phyloP scores from a whole-genome alignment of 108 stramenopile genomes.

The Discostella pseudostelligera region DNA sequence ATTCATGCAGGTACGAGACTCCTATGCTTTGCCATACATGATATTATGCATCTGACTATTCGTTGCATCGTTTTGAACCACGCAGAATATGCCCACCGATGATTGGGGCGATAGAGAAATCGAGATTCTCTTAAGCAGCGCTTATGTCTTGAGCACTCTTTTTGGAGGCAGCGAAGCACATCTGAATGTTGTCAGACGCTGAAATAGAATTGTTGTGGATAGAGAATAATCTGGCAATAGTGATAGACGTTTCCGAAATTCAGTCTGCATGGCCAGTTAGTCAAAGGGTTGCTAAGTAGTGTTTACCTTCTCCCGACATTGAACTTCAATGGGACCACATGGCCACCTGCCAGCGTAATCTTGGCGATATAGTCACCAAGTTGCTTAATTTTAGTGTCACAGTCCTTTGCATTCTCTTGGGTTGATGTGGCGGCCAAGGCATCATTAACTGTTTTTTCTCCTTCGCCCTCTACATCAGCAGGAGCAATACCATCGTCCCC shows the following conservation, averaged over 20 bases:
- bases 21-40: neutral
- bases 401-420: conserved; percentile 29
- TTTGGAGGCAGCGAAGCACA: conserved; percentile 88
- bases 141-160: conserved; percentile 78
- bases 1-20: conserved; percentile 80
- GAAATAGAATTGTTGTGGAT: neutral
- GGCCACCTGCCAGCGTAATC: conserved; percentile 66
- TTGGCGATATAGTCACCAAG: conserved; percentile 77
- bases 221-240: neutral
- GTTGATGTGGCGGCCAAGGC: neutral
- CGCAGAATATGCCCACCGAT: conserved; percentile 64
- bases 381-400: conserved; percentile 51
- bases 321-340: conserved; percentile 68
- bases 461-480: conserved; percentile 3
- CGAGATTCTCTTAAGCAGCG: conserved; percentile 86
- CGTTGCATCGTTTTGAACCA: neutral
- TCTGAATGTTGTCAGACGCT: conserved; percentile 51
- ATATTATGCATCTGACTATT: neutral
- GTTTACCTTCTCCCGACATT: conserved; percentile 49
- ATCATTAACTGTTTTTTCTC: neutral
- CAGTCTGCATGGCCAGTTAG: too few relatives aligned
- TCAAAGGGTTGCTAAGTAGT: neutral
- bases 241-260: neutral
- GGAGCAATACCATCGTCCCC: conserved; percentile 2
- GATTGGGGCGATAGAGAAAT: conserved; percentile 84